These are phyloP conservation scores for Leavenworthia alabamica DNA, from an alignment of 345 rosid species.

Conservation along the genomic window DNA sequence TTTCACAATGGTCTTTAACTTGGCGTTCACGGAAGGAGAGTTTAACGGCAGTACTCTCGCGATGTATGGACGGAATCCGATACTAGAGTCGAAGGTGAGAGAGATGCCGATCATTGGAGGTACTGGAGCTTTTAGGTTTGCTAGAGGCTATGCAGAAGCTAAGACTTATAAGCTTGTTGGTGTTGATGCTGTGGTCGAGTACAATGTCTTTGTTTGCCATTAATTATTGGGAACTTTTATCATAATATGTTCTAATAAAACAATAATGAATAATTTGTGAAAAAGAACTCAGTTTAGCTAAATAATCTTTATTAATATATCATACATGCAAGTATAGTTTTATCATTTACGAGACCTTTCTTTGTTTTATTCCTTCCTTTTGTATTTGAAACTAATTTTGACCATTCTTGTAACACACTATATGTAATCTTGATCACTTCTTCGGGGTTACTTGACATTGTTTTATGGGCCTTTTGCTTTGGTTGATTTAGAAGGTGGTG, in stretches of 20 bases:
- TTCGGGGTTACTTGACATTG: neutral
- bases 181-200: slow-evolving; percentile 25
- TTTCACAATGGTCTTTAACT: slow-evolving; percentile 45
- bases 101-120: slow-evolving; percentile 33
- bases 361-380: neutral
- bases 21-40: slow-evolving; percentile 49
- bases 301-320: neutral
- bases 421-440: neutral
- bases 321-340: neutral
- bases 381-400: neutral
- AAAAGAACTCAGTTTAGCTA: neutral
- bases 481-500: neutral
- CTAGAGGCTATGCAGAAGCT: slow-evolving; percentile 34
- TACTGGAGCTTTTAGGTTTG: slow-evolving; percentile 36
- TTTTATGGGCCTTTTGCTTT: neutral
- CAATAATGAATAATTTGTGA: neutral
- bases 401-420: neutral
- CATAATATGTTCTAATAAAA: neutral
- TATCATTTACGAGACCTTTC: neutral
- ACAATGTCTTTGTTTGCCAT: slow-evolving; percentile 10
- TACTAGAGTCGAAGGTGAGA: neutral
- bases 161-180: slow-evolving; percentile 14
- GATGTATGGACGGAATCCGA: slow-evolving; percentile 42
- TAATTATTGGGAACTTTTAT: neutral
- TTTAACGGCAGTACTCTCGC: slow-evolving; percentile 52